phyloP scores from a whole-genome alignment of 345 rosid genomes.

The Populus tremula region DNA sequence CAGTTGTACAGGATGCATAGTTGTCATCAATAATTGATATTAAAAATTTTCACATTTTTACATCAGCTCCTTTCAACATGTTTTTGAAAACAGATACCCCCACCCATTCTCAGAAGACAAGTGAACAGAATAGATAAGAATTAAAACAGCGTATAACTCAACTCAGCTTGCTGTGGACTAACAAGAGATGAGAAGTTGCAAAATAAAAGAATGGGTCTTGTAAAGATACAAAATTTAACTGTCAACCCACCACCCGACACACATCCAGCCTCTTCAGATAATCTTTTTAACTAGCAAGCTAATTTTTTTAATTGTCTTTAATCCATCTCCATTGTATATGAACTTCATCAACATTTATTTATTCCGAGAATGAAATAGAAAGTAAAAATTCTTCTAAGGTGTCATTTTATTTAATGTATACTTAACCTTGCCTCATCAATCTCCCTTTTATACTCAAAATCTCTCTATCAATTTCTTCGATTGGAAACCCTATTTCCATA shows the following conservation, averaged over 20 bases:
- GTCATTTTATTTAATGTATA: constrained; percentile 4
- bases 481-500: neutral
- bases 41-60: neutral
- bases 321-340: neutral
- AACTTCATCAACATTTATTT: neutral
- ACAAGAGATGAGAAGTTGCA: neutral
- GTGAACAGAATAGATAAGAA: neutral
- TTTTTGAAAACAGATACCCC: neutral
- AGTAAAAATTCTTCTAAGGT: neutral
- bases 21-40: neutral
- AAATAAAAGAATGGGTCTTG: neutral
- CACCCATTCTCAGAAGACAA: neutral
- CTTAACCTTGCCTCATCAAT: neutral
- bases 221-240: neutral
- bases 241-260: neutral
- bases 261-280: neutral
- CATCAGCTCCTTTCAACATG: neutral
- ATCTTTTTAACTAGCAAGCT: neutral
- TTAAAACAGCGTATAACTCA: neutral
- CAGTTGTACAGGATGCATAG: neutral
- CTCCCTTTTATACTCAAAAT: neutral
- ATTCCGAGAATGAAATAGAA: neutral
- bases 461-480: neutral
- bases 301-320: neutral
- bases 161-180: neutral